Evolutionary conservation across 768 basidiomycete genomes (phyloP).

Genomic region (Psilocybe cyanescens): DNA sequence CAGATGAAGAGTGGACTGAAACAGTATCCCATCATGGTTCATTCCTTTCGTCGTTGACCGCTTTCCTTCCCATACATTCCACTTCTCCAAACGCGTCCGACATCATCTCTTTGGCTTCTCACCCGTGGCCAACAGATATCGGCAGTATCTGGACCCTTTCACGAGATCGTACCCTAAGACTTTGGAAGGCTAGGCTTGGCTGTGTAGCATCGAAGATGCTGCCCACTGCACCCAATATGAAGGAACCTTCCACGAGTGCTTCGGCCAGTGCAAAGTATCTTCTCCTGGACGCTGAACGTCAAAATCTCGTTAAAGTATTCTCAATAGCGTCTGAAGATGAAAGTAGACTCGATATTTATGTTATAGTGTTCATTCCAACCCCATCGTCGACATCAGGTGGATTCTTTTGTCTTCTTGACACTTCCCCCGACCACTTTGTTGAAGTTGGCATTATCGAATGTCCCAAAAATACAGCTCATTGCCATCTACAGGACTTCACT

Average conservation of each 20-base stretch:
- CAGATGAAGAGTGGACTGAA: slow-evolving; percentile 74
- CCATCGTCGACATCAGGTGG: slow-evolving; percentile 73
- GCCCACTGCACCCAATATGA: slow-evolving; percentile 23
- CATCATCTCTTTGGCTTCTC: slow-evolving; percentile 72
- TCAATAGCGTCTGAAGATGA: slow-evolving; percentile 49
- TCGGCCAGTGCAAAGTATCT: slow-evolving; percentile 32
- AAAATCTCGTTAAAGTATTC: slow-evolving; percentile 69
- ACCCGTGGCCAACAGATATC: slow-evolving; percentile 78
- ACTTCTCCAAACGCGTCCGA: slow-evolving; percentile 52
- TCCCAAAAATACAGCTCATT: slow-evolving; percentile 62
- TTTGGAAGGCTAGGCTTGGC: slow-evolving; percentile 81
- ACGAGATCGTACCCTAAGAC: slow-evolving; percentile 79
- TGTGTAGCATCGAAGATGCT: slow-evolving; percentile 69
- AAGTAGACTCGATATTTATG: slow-evolving; percentile 46
- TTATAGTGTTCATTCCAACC: slow-evolving; percentile 76
- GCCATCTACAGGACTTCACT: slow-evolving; percentile 78
- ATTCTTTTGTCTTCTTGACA: slow-evolving; percentile 71
- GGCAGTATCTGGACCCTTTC: slow-evolving; percentile 84
- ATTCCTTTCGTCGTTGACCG: slow-evolving; percentile 67
- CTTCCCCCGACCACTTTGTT: slow-evolving; percentile 59
- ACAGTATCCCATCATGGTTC: slow-evolving; percentile 64
- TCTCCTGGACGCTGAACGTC: slow-evolving; percentile 62
- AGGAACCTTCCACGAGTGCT: slow-evolving; percentile 17
- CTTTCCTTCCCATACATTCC: slow-evolving; percentile 62
- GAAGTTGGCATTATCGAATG: slow-evolving; percentile 63